phyloP scores from a whole-genome alignment of 139 green algal species.

The Volvox reticuliferus region DNA sequence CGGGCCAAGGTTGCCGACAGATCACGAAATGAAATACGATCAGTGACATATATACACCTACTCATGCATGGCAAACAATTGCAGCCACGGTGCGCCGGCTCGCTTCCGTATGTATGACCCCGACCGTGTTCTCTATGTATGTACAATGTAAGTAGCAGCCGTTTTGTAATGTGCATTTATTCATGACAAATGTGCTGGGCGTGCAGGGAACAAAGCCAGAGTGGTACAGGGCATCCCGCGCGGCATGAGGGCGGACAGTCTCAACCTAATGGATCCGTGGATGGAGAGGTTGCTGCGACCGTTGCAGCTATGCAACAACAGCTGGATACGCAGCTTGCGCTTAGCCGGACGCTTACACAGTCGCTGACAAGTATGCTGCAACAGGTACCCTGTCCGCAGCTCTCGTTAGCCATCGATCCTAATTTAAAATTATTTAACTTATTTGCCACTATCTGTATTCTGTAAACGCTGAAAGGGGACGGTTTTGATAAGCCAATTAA shows the following conservation, averaged over 20 bases:
- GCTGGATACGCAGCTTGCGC: not conserved
- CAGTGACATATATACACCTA: not conserved
- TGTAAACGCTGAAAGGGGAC: too few relatives aligned
- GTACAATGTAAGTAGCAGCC: too few relatives aligned
- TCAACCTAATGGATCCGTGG: not conserved
- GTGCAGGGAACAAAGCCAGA: not conserved
- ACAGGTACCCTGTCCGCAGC: too few relatives aligned
- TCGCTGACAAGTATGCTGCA: not conserved
- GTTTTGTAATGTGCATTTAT: not conserved
- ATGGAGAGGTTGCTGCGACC: not conserved
- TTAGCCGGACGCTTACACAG: not conserved
- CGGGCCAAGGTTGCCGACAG: too few relatives aligned
- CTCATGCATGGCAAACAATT: not conserved
- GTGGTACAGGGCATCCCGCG: too few relatives aligned
- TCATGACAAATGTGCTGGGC: not conserved
- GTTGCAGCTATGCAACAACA: constrained; percentile 16
- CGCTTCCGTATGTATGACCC: not conserved
- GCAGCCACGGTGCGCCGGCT: not conserved
- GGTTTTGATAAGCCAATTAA: too few relatives aligned
- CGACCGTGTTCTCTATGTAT: not conserved
- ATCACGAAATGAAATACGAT: too few relatives aligned
- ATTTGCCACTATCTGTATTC: too few relatives aligned
- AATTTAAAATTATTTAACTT: too few relatives aligned
- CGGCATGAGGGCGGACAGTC: not conserved
- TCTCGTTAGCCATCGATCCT: too few relatives aligned